Evolutionary conservation across 192 early-diverging fungal genomes (phyloP).

Genomic region (Coemansia sp.): DNA sequence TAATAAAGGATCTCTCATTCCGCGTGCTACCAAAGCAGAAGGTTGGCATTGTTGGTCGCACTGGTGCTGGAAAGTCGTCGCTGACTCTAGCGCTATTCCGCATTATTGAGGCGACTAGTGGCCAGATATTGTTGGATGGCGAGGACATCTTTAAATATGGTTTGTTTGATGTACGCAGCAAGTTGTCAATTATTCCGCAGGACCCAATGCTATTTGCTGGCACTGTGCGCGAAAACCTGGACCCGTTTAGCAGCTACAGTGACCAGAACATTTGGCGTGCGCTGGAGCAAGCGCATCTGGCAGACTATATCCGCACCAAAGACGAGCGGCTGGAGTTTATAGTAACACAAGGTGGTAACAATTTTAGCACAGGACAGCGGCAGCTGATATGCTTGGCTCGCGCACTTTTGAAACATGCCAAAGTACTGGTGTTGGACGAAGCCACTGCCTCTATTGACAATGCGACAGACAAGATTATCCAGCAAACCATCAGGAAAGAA

Average conservation of each 20-base stretch:
- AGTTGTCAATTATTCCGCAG: conserved; percentile 86
- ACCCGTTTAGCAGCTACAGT: conserved; percentile 74
- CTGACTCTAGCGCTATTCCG: conserved; percentile 68
- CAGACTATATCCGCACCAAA: conserved; percentile 13
- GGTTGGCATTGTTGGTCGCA: conserved; percentile 85
- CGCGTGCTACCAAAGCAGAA: conserved; percentile 67
- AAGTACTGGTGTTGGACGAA: conserved; percentile 69
- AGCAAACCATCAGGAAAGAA: conserved; percentile 60
- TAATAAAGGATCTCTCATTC: conserved; percentile 71
- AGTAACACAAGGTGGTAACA: conserved; percentile 34
- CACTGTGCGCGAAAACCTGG: conserved; percentile 75
- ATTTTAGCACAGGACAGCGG: conserved; percentile 62
- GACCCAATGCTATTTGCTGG: conserved; percentile 74
- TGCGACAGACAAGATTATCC: conserved; percentile 74
- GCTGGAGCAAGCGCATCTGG: conserved; percentile 30
- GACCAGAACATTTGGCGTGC: conserved; percentile 69
- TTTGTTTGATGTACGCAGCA: conserved; percentile 67
- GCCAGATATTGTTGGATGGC: no score
- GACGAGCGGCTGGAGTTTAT: conserved; percentile 58
- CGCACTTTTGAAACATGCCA: conserved; percentile 63
- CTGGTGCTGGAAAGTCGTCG: conserved; percentile 76
- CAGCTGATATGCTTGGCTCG: conserved; percentile 70
- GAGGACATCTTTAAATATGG: conserved; percentile 72
- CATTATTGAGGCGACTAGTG: conserved; percentile 65
- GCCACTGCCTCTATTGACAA: conserved; percentile 74